Percentiles rank a stretch among this genome's conserved stretches.
Evolutionary conservation across 192 early-diverging fungal genomes (phyloP).

Genomic region (Podila horticola): DNA sequence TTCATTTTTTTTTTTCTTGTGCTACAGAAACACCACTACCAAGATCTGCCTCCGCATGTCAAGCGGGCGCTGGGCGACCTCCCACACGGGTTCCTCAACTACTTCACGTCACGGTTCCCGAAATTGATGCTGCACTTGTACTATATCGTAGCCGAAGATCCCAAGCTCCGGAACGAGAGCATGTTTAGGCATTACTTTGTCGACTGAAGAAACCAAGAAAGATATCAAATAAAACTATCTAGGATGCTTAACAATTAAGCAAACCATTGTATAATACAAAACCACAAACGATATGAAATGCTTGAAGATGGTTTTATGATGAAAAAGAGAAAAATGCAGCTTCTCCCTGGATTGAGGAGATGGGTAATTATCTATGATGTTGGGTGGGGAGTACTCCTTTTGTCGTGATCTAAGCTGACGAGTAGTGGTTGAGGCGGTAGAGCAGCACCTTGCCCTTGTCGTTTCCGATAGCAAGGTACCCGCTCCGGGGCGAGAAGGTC

Average conservation of each 20-base stretch:
- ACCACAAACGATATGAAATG: background rate
- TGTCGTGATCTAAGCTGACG: constrained; percentile 28
- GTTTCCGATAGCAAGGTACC: constrained; percentile 92
- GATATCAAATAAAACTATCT: background rate
- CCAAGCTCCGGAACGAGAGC: constrained; percentile 67
- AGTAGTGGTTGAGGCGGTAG: constrained; percentile 79
- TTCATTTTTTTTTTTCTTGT: constrained; percentile 3
- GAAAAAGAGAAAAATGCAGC: constrained; percentile 7
- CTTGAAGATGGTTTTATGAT: too few species aligned
- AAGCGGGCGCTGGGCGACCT: constrained; percentile 82
- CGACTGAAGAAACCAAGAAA: constrained; percentile 8
- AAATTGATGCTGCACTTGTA: constrained; percentile 89
- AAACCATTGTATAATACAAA: background rate
- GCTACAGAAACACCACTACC: constrained; percentile 95
- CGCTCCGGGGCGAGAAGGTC: constrained; percentile 92
- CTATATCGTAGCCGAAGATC: constrained; percentile 79
- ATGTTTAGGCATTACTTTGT: constrained; percentile 77
- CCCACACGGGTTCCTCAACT: constrained; percentile 88
- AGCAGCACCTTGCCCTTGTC: constrained; percentile 90
- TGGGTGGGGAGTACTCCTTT: background rate
- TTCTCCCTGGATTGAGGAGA: background rate
- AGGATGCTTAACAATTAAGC: background rate
- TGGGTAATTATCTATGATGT: background rate
- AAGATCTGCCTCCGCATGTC: constrained; percentile 84
- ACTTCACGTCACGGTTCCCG: constrained; percentile 93